Conservation (phyloP, 352 stramenopile genomes). For the Pelagophyceae sp. region DNA sequence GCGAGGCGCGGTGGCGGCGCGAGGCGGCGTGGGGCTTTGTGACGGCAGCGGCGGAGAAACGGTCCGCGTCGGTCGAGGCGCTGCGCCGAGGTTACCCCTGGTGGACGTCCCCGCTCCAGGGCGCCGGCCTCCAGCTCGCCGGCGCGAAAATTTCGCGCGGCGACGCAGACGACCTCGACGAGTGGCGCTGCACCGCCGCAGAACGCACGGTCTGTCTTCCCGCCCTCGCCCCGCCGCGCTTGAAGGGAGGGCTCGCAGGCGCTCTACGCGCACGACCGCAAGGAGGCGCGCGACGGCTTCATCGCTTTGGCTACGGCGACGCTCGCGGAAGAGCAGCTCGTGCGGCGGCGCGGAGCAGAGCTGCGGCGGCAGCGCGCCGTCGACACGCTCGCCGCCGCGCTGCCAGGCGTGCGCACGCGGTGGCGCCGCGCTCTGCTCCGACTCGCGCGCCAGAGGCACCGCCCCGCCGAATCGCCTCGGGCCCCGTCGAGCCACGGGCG, state of each 20-base stretch:
- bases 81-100: neutral
- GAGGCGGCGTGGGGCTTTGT: neutral
- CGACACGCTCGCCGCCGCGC: neutral
- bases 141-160: too few species aligned
- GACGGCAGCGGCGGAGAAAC: neutral
- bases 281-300: neutral
- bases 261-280: neutral
- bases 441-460: neutral
- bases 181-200: neutral
- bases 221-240: too few species aligned
- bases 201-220: too few species aligned
- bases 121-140: too few species aligned
- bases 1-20: too few species aligned
- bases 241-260: too few species aligned
- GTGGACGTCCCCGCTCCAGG: too few species aligned
- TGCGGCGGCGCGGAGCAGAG: neutral
- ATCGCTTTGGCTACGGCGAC: neutral
- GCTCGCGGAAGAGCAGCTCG: neutral
- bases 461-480: neutral
- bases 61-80: neutral
- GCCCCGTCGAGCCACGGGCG: neutral
- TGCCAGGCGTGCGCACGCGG: neutral
- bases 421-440: neutral
- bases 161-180: too few species aligned
- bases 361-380: neutral